Evolutionary conservation across 768 basidiomycete genomes (phyloP), one percentile per base, ranked within the genome.

Genomic region (Suillus americanus): DNA sequence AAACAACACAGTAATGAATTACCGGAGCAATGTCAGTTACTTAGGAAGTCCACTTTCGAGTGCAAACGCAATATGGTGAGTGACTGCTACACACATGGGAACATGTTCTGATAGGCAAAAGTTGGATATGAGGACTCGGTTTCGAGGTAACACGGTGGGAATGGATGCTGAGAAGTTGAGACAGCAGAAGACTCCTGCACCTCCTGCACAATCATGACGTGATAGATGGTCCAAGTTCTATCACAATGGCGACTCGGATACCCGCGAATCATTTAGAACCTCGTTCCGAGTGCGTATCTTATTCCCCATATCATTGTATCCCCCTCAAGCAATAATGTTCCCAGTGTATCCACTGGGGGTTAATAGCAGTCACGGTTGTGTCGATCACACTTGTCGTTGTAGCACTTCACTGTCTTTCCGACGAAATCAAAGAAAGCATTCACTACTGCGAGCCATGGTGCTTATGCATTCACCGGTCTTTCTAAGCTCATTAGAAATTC

Each of bases 21-120:
- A 30, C 94, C 95, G 2, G 87, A 91, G 69, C 83, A 90, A 69
- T 97, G 95, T 74, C 86, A 87, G 73, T 83, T 86, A 33, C 78
- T 97, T 62, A 83, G 95, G 60, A 88, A 86, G 75, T 92, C 92
- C 13, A 88, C 91, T 1, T 95, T 91, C 69, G 92, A 96, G 68
- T 97, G 95, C 79, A 97, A 97, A 76, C 83, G 93, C 64, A 92
- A 89, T 50, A 91, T 94, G 91, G 93, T 94, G 64, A 64, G 87
- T 80, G 14, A 33, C 5, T 51, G 37, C 37, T 65, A 59, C 57
- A 48, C 3, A 38, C 25, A 54, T 28, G 43, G 9, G 37, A 54
- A 59, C 20, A 28, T 66, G 30, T 30, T 62, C 37, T 57, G 6
- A 62, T 30, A 14, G 16, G 40, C 1, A 45, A 33, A 60, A 94